Conservation (phyloP, 495 filamentous ascomycete species). For the Amorphotheca resinae region DNA sequence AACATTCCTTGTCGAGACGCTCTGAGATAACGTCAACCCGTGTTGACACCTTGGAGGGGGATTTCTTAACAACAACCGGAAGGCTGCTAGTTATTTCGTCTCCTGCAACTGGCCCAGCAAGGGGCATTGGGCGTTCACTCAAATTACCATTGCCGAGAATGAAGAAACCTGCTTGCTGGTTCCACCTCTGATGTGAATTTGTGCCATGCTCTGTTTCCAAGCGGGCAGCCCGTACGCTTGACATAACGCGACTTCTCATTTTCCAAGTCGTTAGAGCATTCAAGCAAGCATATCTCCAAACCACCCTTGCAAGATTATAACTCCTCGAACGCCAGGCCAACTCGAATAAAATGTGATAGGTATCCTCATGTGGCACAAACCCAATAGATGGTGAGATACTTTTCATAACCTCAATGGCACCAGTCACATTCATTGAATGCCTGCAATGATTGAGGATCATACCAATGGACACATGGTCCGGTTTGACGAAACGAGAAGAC, state of each 20-base stretch:
- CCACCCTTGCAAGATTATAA: constrained; percentile 13
- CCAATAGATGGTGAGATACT: neutral
- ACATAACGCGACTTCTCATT: constrained; percentile 5
- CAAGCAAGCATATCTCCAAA: constrained; percentile 20
- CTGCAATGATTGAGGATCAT: constrained; percentile 15
- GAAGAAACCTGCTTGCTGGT: neutral
- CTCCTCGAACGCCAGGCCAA: constrained; percentile 8
- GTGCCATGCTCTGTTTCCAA: neutral
- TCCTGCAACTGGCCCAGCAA: too few species aligned
- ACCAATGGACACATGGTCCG: constrained; percentile 6
- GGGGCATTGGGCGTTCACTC: neutral
- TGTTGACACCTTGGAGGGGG: neutral
- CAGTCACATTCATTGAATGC: constrained; percentile 4
- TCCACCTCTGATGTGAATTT: neutral
- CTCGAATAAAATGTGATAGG: constrained; percentile 12
- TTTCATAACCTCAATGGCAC: constrained; percentile 9
- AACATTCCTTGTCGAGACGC: neutral
- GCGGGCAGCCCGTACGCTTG: constrained; percentile 1
- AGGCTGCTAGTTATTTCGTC: neutral
- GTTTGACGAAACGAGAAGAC: constrained; percentile 5
- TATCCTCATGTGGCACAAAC: constrained; percentile 5
- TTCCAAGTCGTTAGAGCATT: constrained; percentile 1
- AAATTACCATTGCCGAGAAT: neutral
- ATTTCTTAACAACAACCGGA: neutral
- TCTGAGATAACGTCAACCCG: neutral